Percentiles rank a stretch among this genome's conserved stretches.
Conservation (phyloP, 2,329 filamentous ascomycete genomes). For the Ascochyta fabae region DNA sequence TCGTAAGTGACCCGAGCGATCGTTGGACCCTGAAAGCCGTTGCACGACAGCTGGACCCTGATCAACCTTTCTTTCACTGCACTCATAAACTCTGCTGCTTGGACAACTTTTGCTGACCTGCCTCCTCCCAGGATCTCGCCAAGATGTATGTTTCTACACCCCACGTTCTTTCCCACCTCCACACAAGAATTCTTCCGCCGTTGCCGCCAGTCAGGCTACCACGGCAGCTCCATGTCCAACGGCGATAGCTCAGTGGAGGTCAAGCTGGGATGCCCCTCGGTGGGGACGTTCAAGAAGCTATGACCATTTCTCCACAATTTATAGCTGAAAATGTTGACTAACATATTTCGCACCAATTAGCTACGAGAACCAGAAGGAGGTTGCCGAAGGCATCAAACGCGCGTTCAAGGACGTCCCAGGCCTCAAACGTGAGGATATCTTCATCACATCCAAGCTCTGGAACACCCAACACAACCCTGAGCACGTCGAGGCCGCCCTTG, state of each 20-base stretch:
- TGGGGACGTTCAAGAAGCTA: constrained; percentile 27
- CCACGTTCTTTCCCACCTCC: background rate
- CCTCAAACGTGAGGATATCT: constrained; percentile 41
- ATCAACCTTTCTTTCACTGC: background rate
- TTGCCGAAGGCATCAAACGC: constrained; percentile 40
- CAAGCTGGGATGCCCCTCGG: constrained; percentile 24
- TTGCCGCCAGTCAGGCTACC: background rate
- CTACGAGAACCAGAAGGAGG: constrained; percentile 43
- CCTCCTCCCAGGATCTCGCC: constrained; percentile 47
- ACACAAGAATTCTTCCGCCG: background rate
- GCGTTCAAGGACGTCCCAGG: constrained; percentile 36
- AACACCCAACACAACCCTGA: constrained; percentile 80
- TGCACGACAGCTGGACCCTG: constrained; percentile 3
- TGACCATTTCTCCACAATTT: constrained; percentile 15
- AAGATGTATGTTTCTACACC: constrained; percentile 35
- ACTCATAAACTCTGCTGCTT: background rate
- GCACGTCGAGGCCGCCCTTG: constrained; percentile 73
- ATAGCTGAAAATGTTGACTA: constrained; percentile 20
- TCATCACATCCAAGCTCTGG: constrained; percentile 83
- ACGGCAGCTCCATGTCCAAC: constrained; percentile 1
- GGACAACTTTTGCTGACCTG: background rate
- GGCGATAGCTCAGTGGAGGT: constrained; percentile 8
- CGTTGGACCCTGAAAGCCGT: constrained; percentile 8
- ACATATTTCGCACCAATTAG: constrained; percentile 37
- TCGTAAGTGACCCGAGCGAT: constrained; percentile 27